Evolutionary conservation across 1,284 basidiomycete genomes (phyloP).

Genomic region (Sporisorium exsertum): DNA sequence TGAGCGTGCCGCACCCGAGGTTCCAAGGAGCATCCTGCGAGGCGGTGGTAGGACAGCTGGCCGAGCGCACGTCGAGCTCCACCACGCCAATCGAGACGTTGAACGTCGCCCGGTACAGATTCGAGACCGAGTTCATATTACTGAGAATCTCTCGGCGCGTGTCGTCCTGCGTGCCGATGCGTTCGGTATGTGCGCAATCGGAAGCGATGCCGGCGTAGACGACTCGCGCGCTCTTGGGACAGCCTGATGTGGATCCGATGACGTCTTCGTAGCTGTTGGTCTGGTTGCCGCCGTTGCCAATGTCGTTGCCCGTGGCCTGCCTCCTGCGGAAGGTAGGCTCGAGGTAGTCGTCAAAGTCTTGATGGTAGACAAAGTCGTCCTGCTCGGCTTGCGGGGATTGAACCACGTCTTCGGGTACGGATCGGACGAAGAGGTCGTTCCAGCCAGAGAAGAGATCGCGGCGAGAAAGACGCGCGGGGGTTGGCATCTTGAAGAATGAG

Average conservation of each 20-base stretch:
- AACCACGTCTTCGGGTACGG: conserved; percentile 20
- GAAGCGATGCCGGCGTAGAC: conserved; percentile 88
- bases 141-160: conserved; percentile 81
- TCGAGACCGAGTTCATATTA: conserved; percentile 80
- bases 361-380: conserved; percentile 39
- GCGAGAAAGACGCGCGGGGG: conserved; percentile 36
- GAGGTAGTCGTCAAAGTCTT: conserved; percentile 43
- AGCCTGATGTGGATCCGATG: conserved; percentile 75
- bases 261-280: conserved; percentile 88
- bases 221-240: conserved; percentile 79
- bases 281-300: conserved; percentile 81
- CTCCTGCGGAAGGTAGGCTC: conserved; percentile 41
- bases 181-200: conserved; percentile 79
- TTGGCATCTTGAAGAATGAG: conserved; percentile 56
- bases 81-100: conserved; percentile 87
- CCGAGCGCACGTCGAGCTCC: conserved; percentile 77
- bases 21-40: conserved; percentile 71
- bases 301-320: conserved; percentile 73
- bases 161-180: conserved; percentile 36
- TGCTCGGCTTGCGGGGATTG: conserved; percentile 20
- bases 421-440: conserved; percentile 30
- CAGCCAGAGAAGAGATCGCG: conserved; percentile 44
- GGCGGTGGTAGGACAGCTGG: conserved; percentile 64
- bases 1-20: conserved; percentile 53
- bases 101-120: conserved; percentile 81